These are phyloP conservation scores for Wallemia mellicola DNA, from an alignment of 1,284 basidiomycete genomes.

Conservation along the genomic window DNA sequence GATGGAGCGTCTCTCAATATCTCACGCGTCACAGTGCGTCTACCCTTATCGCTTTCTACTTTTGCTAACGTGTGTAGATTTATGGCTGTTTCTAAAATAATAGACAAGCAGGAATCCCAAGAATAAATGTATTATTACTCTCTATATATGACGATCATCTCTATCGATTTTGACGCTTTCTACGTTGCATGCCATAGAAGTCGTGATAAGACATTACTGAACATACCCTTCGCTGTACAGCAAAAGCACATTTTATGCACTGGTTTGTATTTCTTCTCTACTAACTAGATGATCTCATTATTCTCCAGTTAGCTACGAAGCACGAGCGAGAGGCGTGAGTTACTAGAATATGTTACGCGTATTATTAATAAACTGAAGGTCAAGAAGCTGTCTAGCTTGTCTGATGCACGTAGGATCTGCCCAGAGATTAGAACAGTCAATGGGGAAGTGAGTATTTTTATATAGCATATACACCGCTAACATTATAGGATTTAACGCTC, in stretches of 20 bases:
- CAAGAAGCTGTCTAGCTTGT: neutral
- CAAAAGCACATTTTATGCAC: neutral
- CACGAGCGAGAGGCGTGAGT: neutral
- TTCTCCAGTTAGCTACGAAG: neutral
- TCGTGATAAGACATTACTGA: neutral
- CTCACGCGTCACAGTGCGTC: neutral
- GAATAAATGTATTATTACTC: neutral
- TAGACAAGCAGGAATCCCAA: neutral
- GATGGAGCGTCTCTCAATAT: neutral
- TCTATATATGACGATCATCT: neutral
- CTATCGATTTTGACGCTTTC: constrained; percentile 1
- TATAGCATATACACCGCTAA: neutral
- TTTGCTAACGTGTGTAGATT: neutral
- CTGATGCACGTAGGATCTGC: neutral
- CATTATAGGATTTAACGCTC: neutral
- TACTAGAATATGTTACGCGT: neutral
- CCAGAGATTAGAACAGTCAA: neutral
- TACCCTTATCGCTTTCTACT: neutral
- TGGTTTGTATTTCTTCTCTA: too few species aligned
- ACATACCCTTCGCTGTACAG: neutral
- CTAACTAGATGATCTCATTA: too few species aligned
- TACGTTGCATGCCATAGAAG: neutral
- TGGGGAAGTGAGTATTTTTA: neutral
- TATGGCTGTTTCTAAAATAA: neutral
- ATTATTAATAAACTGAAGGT: neutral